phyloP scores from a whole-genome alignment of 1,284 basidiomycete species.

The Schizophyllum commune region DNA sequence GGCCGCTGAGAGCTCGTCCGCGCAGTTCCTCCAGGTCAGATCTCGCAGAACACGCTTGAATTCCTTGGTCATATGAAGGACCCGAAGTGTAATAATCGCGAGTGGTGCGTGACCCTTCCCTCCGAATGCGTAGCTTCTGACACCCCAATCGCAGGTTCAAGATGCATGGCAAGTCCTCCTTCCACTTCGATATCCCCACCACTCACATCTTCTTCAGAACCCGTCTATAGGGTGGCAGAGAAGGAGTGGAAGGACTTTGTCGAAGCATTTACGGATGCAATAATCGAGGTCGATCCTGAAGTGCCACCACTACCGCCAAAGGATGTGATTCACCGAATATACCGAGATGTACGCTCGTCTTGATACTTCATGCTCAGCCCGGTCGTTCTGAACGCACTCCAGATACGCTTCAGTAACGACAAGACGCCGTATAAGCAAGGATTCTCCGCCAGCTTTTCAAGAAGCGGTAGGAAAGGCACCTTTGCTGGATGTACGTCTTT shows the following conservation, averaged over 20 bases:
- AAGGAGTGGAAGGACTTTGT: constrained; percentile 85
- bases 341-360: constrained; percentile 58
- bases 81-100: constrained; percentile 77
- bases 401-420: constrained; percentile 89
- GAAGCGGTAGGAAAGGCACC: constrained; percentile 73
- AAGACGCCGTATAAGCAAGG: constrained; percentile 88
- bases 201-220: constrained; percentile 40
- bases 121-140: not conserved
- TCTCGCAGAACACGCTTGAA: constrained; percentile 78
- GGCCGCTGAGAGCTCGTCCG: not conserved
- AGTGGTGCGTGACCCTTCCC: constrained; percentile 52
- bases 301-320: constrained; percentile 81
- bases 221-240: constrained; percentile 75
- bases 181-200: not conserved
- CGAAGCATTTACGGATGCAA: constrained; percentile 55
- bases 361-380: not conserved
- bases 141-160: constrained; percentile 51
- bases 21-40: constrained; percentile 75
- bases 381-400: not conserved
- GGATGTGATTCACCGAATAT: constrained; percentile 80
- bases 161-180: constrained; percentile 46
- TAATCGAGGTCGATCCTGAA: constrained; percentile 70
- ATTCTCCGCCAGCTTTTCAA: constrained; percentile 72
- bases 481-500: constrained; percentile 63
- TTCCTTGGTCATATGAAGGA: constrained; percentile 69